phyloP scores from a whole-genome alignment of 441 rosid species.

The Melastoma candidum region DNA sequence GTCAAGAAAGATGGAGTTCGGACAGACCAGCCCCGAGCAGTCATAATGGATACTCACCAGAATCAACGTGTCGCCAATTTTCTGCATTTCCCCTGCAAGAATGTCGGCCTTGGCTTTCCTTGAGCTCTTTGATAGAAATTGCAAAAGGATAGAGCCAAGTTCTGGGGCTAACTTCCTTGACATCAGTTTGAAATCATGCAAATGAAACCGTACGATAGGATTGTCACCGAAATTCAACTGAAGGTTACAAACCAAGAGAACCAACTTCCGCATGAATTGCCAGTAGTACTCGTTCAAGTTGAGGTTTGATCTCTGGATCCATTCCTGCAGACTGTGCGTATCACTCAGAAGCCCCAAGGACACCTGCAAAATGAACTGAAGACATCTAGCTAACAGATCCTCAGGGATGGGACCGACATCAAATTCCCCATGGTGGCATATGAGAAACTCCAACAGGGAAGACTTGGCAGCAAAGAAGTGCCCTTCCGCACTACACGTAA shows the following conservation, averaged over 20 bases:
- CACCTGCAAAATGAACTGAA: background rate
- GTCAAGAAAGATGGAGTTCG: conserved; percentile 25
- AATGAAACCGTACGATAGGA: conserved; percentile 3
- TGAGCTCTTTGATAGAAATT: background rate
- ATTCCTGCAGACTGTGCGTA: conserved; percentile 14
- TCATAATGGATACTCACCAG: conserved; percentile 9
- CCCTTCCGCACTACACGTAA: conserved; percentile 18
- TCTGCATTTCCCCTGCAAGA: conserved; percentile 26
- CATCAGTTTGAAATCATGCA: conserved; percentile 17
- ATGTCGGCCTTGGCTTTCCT: background rate
- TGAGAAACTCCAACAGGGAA: conserved; percentile 28
- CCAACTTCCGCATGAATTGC: conserved; percentile 26
- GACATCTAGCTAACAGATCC: no score
- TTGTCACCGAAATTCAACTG: conserved; percentile 23
- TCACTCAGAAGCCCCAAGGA: conserved; percentile 10
- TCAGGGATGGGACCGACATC: no score
- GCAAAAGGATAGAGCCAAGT: conserved; percentile 16
- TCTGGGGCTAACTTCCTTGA: conserved; percentile 20
- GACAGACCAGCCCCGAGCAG: background rate
- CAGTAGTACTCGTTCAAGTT: conserved; percentile 11
- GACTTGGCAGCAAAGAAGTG: conserved; percentile 20
- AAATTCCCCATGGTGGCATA: conserved; percentile 9
- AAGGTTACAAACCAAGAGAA: conserved; percentile 25
- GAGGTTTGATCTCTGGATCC: conserved; percentile 19
- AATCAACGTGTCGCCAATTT: conserved; percentile 18